Evolutionary conservation across 1,284 basidiomycete genomes (phyloP).

Genomic region (Microbotryum intermedium): DNA sequence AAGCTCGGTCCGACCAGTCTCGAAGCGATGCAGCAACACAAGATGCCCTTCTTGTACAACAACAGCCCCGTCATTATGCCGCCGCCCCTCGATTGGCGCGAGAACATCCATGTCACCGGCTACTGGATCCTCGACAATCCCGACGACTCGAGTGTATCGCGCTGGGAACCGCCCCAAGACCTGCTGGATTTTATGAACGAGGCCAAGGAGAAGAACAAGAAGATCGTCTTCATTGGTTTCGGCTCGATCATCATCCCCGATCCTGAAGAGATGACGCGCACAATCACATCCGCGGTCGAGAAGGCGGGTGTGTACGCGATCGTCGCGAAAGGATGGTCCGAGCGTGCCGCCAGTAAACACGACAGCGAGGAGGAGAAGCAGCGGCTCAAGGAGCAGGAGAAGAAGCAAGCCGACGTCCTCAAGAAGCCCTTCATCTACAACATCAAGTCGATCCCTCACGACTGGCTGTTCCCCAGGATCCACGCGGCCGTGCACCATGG

Average conservation of each 20-base stretch:
- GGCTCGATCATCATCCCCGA: slow-evolving; percentile 95
- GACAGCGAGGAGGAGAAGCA: slow-evolving; percentile 32
- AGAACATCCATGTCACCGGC: slow-evolving; percentile 93
- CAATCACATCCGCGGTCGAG: slow-evolving; percentile 77
- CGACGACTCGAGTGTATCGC: slow-evolving; percentile 58
- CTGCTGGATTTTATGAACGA: slow-evolving; percentile 72
- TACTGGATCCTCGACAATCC: slow-evolving; percentile 94
- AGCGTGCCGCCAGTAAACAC: slow-evolving; percentile 66
- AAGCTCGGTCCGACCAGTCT: slow-evolving; percentile 69
- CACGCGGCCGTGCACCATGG: slow-evolving; percentile 97
- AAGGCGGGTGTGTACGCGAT: slow-evolving; percentile 51
- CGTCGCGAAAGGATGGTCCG: slow-evolving; percentile 95
- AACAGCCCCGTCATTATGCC: slow-evolving; percentile 59
- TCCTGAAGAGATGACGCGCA: slow-evolving; percentile 80
- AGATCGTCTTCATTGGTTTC: slow-evolving; percentile 95
- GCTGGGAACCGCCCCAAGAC: slow-evolving; percentile 75
- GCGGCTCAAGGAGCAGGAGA: slow-evolving; percentile 28
- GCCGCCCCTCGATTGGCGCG: slow-evolving; percentile 90
- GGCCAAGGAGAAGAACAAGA: slow-evolving; percentile 65
- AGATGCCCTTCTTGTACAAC: slow-evolving; percentile 95
- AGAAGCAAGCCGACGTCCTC: slow-evolving; percentile 28
- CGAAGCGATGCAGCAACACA: slow-evolving; percentile 90
- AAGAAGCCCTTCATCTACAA: slow-evolving; percentile 30
- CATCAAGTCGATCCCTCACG: slow-evolving; percentile 83
- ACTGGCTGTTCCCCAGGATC: slow-evolving; percentile 90